Base-by-base conservation (phyloP, 129 eudicot species). In the Flaveria sonorensis region DNA sequence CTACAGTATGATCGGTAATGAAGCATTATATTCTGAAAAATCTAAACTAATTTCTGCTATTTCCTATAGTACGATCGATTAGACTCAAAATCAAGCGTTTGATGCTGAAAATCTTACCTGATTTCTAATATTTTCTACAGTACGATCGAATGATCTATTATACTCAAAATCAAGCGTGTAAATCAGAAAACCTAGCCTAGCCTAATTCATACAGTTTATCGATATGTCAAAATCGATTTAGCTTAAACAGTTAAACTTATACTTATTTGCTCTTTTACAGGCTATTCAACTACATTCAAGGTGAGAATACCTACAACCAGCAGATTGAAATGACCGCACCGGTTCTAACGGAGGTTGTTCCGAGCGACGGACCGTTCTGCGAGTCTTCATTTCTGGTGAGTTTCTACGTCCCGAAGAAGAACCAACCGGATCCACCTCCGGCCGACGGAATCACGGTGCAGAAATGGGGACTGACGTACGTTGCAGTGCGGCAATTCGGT, bases 311-410 rank as follows among this genome's bases (percentile, higher is more conserved):
- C 39, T 85, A 91, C 79, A 74, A 87, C 16, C 70, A 87, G 74
- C 77, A 82, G 73, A 89, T 94, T 36, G 92, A 91, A 45, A 94
- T 94, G 98, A 94, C 97, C 14, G 97, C 90, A 52, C 98, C 97
- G 0, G 98, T 94, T 48, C 77, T 94, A 18, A 86, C 89, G 2
- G 77, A 94, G 73, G 87, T 94, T 46, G 71, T 85, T 53, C 97
- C 98, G 13, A 91, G 97, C 42, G 96, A 91, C 72, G 98, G 98
- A 42, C 98, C 98, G 1, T 84, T 93, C 51, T 93, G 98, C 36
- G 86, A 89, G 20, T 87, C 96, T 18, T 85, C 97, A 52, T 94
- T 94, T 74, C 78, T 75, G 1, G 97, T 94, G 63, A 91, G 97
- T 65, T 94, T 94, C 80, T 91, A 82, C 16, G 89, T 94, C 19